Base-by-base conservation (phyloP, 2,329 filamentous ascomycete genomes). In the Fusarium sororula region DNA sequence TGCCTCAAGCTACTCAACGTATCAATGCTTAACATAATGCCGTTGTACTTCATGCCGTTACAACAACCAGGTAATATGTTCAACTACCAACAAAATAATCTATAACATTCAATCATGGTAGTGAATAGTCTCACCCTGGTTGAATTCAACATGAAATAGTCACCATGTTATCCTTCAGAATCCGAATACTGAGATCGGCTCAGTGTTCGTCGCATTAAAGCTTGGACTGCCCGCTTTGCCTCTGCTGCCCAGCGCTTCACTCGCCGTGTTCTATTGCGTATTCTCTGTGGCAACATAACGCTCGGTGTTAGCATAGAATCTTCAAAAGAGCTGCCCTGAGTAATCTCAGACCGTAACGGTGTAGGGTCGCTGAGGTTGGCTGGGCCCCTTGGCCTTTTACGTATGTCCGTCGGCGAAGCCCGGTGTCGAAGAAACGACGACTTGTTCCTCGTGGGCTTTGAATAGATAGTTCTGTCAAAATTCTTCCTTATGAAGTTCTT, bases 181-280 rank as follows among this genome's bases (percentile, higher is more conserved):
- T 47, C 68, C 30, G 69, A 72, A 54, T 74, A 73, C 30, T 75
- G 74, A n/a, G 78, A 73, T 66, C 82, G 78, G 69, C 80, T 78
- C 59, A 81, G 74, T 37, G 78, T 81, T 45, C 74, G 79, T 61
- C 75, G 80, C 56, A 84, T 72, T 57, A 80, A 82, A 30, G 74
- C 78, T 24, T 79, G 80, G 38, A 84, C 77, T 38, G 77, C 79
- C 44, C 75, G 76, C 53, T 77, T 83, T 30, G 80, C 81, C 51
- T 79, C 78, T 56, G 69, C 76, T 28, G 81, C 81, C 82, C 82
- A 84, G 42, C 76, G 77, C 63, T 76, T 80, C 38, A 84, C 74
- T 37, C 80, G 77, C 11, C 75, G 56, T 70, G 72, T 59, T 73
- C 77, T 48, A 72, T 77, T 32, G 75, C 64, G 53, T 56, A 74